These are phyloP conservation scores for Fraxinus greggii DNA, from an alignment of 305 asterid genomes.

Conservation along the genomic window DNA sequence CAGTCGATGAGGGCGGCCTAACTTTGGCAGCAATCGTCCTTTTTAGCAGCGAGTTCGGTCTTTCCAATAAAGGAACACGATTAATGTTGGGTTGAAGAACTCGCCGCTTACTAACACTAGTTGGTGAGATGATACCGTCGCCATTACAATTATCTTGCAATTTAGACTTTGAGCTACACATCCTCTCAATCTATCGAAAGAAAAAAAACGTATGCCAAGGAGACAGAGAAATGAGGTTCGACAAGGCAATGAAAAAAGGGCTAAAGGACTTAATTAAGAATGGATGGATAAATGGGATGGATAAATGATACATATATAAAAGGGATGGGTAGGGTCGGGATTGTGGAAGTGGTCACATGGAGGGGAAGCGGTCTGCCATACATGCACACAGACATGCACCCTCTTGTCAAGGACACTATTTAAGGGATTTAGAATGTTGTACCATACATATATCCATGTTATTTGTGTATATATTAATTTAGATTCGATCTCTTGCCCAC, in stretches of 20 bases:
- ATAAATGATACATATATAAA: slow-evolving; percentile 20
- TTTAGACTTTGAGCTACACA: slow-evolving; percentile 51
- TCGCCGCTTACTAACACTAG: slow-evolving; percentile 32
- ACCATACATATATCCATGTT: too few species aligned
- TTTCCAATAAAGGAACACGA: slow-evolving; percentile 46
- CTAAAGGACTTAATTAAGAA: slow-evolving; percentile 1
- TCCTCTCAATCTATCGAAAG: slow-evolving; percentile 6
- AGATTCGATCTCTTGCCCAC: too few species aligned
- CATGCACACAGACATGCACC: not conserved
- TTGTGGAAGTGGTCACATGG: slow-evolving; percentile 49
- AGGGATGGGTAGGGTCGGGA: slow-evolving; percentile 13
- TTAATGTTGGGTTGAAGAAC: slow-evolving; percentile 54
- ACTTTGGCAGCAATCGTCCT: not conserved
- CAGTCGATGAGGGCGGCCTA: not conserved
- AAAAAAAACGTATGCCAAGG: not conserved
- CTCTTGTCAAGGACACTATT: slow-evolving; percentile 34
- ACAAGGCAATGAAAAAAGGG: not conserved
- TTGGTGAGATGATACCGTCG: not conserved
- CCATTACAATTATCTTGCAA: not conserved
- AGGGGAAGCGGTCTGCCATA: slow-evolving; percentile 43
- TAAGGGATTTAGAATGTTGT: not conserved
- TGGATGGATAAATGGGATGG: slow-evolving; percentile 16
- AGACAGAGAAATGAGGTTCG: not conserved
- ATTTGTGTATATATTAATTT: too few species aligned
- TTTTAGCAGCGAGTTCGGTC: slow-evolving; percentile 21